Evolutionary conservation across 495 filamentous ascomycete species (phyloP), one percentile per base, ranked within the genome.

Genomic region (Penicillium odoratum): DNA sequence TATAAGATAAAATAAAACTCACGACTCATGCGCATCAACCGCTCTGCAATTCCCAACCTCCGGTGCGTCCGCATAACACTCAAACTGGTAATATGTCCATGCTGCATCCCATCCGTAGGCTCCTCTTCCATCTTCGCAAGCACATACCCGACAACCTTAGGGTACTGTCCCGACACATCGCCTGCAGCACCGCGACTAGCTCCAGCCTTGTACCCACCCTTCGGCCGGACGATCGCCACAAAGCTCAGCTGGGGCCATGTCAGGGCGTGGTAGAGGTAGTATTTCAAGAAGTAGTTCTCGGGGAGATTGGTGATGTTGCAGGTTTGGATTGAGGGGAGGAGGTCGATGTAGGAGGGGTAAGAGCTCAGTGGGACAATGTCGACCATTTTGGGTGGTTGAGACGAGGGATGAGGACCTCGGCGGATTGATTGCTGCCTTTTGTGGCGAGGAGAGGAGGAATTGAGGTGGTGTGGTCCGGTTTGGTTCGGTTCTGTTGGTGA

Each of bases 61-160:
- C 94, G 76, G 78, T 98, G 94, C 56, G 94, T 98, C 63, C 94
- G 81, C 95, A 98, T 98, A 26, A 98, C 94, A 73, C 88, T 92
- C 59, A 98, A 74, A 71, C 84, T 89, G 3, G 94, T 98, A 73
- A 98, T 98, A 75, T 98, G 94, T 21, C 94, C 94, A 80, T 97
- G 94, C 69, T 87, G 90, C 54, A 95, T 78, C 33, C 92, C 92
- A 73, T 98, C 92, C 57, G 86, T 68, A 1, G 94, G 94, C 75
- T 98, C 94, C 77, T 98, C 94, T 73, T 98, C 94, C 95, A 98
- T 98, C 82, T 98, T 98, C 40, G 94, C 93, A 28, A 98, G 85
- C 15, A 98, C 94, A 74, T 98, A 98, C 59, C 94, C 94, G n/a
- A 98, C 94, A 45, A 98, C 95, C 77, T 96, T 93, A 40, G 94